Base-by-base conservation (phyloP, 352 stramenopile species). In the Phytopythium boreale region DNA sequence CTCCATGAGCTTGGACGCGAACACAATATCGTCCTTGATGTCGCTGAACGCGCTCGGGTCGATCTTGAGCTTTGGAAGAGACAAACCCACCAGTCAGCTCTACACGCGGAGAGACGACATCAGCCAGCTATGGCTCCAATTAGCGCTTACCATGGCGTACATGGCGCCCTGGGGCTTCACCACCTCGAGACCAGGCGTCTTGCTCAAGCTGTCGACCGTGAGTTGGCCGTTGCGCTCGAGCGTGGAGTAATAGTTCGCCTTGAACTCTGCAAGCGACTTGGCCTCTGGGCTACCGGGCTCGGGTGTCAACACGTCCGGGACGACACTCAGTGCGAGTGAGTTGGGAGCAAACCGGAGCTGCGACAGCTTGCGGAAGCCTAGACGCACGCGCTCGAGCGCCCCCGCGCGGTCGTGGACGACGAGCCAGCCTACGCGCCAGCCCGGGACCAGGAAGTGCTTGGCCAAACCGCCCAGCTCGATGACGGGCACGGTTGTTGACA, bases 401-500 rank as follows among this genome's bases (percentile, higher is more conserved):
- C 89, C 61, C 62, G 88, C 81, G 62, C 88, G 87, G 70, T 98
- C 96, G 64, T 98, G 89, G 59, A 99, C 93, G 56, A 97, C 83
- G 55, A 98, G 67, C 96, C 97, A 99, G 24, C 97, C 97, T 8
- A 99, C 80, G 59, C 97, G 86, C 93, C 95, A 98, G 31, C 97
- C 97, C 20, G 97, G 95, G 15, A 98, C 82, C 22, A 98, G 73
- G 69, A 97, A 99, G 64, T 98, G 93, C 76, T 99, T 99, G 12
- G 94, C 95, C n/a, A 99, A 66, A 15, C 90, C 90, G 50, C 87
- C 76, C 27, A 95, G 72, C 9, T 84, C 73, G 15, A 97, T 70
- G 9, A 97, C 81, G 1, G 89, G 89, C 0, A 97, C 88, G 17
- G 77, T 89, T 52, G 79, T 89, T n/a, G 88, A 91, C 49, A 97